phyloP scores from a whole-genome alignment of 2,329 filamentous ascomycete genomes.

The Botrytis fabae region DNA sequence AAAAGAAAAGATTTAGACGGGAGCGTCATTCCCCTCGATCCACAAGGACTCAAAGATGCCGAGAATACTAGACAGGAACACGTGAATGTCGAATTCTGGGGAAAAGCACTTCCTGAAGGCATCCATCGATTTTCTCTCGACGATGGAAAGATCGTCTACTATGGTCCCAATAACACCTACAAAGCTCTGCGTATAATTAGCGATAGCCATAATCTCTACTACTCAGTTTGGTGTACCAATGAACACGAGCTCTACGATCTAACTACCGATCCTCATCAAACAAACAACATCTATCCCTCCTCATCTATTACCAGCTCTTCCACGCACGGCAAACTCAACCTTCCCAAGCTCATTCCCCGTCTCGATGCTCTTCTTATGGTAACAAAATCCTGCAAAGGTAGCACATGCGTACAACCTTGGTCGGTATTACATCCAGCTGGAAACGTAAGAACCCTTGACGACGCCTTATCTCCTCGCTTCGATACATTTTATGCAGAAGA shows the following conservation, averaged over 20 bases:
- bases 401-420: slow-evolving; percentile 58
- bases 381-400: slow-evolving; percentile 59
- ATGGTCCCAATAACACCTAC: slow-evolving; percentile 49
- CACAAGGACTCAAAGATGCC: slow-evolving; percentile 29
- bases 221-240: slow-evolving; percentile 68
- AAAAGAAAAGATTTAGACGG: slow-evolving; percentile 50
- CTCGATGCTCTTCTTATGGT: slow-evolving; percentile 61
- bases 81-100: slow-evolving; percentile 52
- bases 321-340: slow-evolving; percentile 29
- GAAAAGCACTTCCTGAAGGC: slow-evolving; percentile 38
- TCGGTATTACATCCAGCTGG: slow-evolving; percentile 53
- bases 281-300: slow-evolving; percentile 47
- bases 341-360: slow-evolving; percentile 40
- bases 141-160: slow-evolving; percentile 33
- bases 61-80: slow-evolving; percentile 45
- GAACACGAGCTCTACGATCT: slow-evolving; percentile 68
- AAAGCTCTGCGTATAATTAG: slow-evolving; percentile 49
- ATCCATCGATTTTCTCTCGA: slow-evolving; percentile 33
- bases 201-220: slow-evolving; percentile 59
- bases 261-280: slow-evolving; percentile 53
- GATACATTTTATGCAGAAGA: slow-evolving; percentile 54
- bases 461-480: slow-evolving; percentile 51
- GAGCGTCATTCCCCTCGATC: slow-evolving; percentile 44
- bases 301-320: slow-evolving; percentile 21
- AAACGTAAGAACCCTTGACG: slow-evolving; percentile 51